A percentile compares a stretch with the other conserved stretches of the same genome.
phyloP scores from a whole-genome alignment of 345 rosid genomes.

The Euphorbia lathyris region DNA sequence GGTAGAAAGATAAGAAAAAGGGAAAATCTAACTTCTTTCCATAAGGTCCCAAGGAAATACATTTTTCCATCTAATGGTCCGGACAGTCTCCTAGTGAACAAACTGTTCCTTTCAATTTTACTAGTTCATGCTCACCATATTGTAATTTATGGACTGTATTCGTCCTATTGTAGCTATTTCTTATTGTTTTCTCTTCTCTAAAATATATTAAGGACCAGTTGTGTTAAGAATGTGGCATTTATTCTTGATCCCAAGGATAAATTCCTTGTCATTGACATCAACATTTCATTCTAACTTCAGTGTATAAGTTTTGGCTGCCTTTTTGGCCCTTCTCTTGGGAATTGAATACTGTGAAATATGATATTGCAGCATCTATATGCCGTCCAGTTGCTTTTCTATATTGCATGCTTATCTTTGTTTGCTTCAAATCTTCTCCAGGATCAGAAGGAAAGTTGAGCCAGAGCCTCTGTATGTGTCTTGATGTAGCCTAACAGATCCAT shows the following conservation, averaged over 20 bases:
- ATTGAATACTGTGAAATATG: background rate
- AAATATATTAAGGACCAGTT: background rate
- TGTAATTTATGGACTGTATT: background rate
- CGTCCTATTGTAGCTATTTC: background rate
- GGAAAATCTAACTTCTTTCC: background rate
- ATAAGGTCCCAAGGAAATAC: background rate
- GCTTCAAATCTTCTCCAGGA: conserved; percentile 42
- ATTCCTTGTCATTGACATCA: background rate
- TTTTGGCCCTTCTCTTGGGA: background rate
- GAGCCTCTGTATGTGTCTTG: conserved; percentile 69
- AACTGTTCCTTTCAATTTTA: background rate
- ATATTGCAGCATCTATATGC: background rate
- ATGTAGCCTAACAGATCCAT: conserved; percentile 2
- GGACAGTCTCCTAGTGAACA: background rate
- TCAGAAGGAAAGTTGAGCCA: conserved; percentile 66
- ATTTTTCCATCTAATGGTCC: background rate
- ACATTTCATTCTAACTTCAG: background rate
- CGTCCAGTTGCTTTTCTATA: background rate
- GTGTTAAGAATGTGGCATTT: background rate
- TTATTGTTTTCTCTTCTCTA: background rate
- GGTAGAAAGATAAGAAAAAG: background rate
- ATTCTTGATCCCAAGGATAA: background rate
- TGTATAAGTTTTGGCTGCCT: background rate
- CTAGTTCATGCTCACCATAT: background rate
- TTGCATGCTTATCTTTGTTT: background rate